Percentiles rank a stretch among this genome's conserved stretches.
Evolutionary conservation across 108 stramenopile species (phyloP).

Genomic region (Nitzschia inconspicua): DNA sequence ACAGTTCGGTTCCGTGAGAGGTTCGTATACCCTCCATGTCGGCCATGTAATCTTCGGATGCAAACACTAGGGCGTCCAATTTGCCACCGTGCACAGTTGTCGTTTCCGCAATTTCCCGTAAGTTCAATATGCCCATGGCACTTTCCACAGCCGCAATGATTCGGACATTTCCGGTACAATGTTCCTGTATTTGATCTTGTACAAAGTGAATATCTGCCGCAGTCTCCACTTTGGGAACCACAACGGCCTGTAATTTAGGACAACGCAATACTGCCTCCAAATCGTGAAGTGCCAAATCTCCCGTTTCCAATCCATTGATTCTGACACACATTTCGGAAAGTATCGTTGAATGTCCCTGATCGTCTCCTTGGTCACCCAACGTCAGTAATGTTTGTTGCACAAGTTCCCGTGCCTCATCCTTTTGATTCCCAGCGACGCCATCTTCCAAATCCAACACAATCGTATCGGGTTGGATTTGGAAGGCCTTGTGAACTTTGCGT

Average conservation of each 20-base stretch:
- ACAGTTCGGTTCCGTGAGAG: constrained; percentile 14
- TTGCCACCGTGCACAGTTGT: not conserved
- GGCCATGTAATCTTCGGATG: constrained; percentile 37
- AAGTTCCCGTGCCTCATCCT: constrained; percentile 25
- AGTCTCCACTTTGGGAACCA: constrained; percentile 36
- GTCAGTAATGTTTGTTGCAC: constrained; percentile 21
- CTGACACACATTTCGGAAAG: constrained; percentile 36
- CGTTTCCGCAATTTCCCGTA: constrained; percentile 28
- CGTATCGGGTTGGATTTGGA: constrained; percentile 13
- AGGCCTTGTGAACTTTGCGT: constrained; percentile 30
- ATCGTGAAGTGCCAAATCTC: constrained; percentile 23
- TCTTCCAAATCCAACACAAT: constrained; percentile 44
- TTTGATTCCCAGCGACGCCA: constrained; percentile 31
- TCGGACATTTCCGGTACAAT: constrained; percentile 16
- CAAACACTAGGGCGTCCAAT: constrained; percentile 40
- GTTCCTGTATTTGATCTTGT: constrained; percentile 13
- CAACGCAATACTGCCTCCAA: constrained; percentile 35
- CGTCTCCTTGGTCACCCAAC: not conserved
- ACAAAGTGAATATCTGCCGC: constrained; percentile 33
- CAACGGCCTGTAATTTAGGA: constrained; percentile 18
- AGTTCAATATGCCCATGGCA: constrained; percentile 29
- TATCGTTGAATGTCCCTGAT: not conserved
- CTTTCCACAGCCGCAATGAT: constrained; percentile 39
- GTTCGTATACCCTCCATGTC: constrained; percentile 34
- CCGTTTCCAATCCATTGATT: constrained; percentile 40